Base-by-base conservation (phyloP, 2,329 filamentous ascomycete genomes). In the Lachnellula cervina region DNA sequence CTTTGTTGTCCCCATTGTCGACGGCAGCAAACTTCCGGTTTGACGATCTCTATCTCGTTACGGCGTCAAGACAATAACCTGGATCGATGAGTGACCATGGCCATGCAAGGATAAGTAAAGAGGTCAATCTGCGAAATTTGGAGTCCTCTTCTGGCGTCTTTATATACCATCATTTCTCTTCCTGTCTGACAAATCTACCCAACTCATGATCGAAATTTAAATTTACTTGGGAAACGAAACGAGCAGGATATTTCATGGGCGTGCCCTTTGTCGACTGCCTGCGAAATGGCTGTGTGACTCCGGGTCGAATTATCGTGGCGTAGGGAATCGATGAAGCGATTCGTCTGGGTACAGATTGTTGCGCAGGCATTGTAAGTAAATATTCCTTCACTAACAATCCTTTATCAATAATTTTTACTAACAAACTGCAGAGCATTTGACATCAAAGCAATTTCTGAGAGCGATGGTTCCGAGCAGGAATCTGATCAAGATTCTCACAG, bases 321-420 rank as follows among this genome's bases (percentile, higher is more conserved):
- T 32, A 44, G 25, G 34, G 48, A 7, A 56, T 60, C 46, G 43
- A 61, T 61, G 57, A 59, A 54, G 56, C 55, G 45, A 52, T 59
- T 61, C 43, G 45, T 50, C 35, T 59, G 59, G 59, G 47, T 59
- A 23, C 48, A 52, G 16, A 21, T 51, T 55, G 54, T 57, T 44
- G 48, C 54, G 28, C 54, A 61, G 52, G 59, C 57, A 48, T 37
- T 54, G 56, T 59, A 40, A 49, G 59, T 56, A 43, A 2, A n/a
- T 11, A 13, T 7, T 21, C 32, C 16, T n/a, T 44, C 9, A 32
- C 28, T 9, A 32, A 32, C 9, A 32, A 32, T 32, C 2, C 28
- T 32, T 32, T 11, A 21, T n/a, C 14, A 25, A 23, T 14, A 19
- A 51, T 16, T 40, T 3, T 34, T 37, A 13, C 49, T 59, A 9